phyloP scores from a whole-genome alignment of 805 yeast species.

The Metschnikowia arizonensis region DNA sequence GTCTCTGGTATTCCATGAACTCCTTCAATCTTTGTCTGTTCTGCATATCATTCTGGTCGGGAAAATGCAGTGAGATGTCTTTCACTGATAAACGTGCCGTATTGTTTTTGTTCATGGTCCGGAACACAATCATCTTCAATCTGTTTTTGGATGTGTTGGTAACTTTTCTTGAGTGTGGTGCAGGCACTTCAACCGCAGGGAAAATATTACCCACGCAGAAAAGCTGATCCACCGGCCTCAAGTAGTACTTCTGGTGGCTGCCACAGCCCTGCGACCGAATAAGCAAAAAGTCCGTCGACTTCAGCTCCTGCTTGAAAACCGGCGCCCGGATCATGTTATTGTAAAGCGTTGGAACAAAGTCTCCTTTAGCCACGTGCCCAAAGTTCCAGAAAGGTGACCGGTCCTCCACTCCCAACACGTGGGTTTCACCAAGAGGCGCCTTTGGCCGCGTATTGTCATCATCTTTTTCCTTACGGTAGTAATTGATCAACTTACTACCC shows the following conservation, averaged over 20 bases:
- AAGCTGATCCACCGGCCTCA: slow-evolving; percentile 64
- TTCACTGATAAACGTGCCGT: slow-evolving; percentile 73
- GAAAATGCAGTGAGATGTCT: slow-evolving; percentile 88
- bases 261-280: slow-evolving; percentile 79
- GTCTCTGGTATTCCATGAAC: slow-evolving; percentile 94
- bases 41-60: slow-evolving; percentile 97
- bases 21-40: slow-evolving; percentile 92
- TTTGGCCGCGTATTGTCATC: slow-evolving; percentile 87
- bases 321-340: slow-evolving; percentile 93
- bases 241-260: slow-evolving; percentile 60
- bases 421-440: slow-evolving; percentile 87
- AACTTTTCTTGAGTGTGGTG: slow-evolving; percentile 95
- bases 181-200: slow-evolving; percentile 94
- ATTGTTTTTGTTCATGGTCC: slow-evolving; percentile 74
- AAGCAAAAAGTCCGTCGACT: slow-evolving; percentile 75
- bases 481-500: slow-evolving; percentile 91
- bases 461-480: slow-evolving; percentile 77
- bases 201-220: slow-evolving; percentile 89
- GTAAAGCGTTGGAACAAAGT: slow-evolving; percentile 87
- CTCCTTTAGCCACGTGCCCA: slow-evolving; percentile 94
- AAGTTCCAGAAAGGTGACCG: slow-evolving; percentile 97
- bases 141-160: slow-evolving; percentile 90
- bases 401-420: slow-evolving; percentile 93
- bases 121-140: slow-evolving; percentile 86
- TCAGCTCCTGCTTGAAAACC: slow-evolving; percentile 77